Percentiles rank a stretch among this genome's conserved stretches.
Evolutionary conservation across 495 filamentous ascomycete genomes (phyloP).

Genomic region (Xylaria cubensis): DNA sequence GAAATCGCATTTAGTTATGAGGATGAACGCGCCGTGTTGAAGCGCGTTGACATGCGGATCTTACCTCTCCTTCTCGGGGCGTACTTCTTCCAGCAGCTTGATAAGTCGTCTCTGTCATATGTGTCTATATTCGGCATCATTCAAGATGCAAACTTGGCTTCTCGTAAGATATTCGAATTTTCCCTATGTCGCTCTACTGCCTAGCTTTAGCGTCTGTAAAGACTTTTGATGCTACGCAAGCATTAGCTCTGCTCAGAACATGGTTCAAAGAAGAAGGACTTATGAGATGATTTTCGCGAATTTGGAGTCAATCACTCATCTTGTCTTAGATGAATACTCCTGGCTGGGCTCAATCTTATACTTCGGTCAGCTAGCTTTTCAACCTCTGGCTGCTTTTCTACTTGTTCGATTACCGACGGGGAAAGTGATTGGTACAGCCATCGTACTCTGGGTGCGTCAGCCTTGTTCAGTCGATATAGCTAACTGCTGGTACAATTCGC

Average conservation of each 20-base stretch:
- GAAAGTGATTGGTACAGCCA: constrained; percentile 50
- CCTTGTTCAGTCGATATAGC: background rate
- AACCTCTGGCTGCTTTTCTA: constrained; percentile 52
- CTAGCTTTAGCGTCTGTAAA: background rate
- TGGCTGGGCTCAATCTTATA: constrained; percentile 55
- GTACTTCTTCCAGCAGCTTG: constrained; percentile 62
- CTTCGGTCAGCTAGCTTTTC: constrained; percentile 53
- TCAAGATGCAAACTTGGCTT: constrained; percentile 55
- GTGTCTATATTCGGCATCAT: constrained; percentile 63
- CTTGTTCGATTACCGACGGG: constrained; percentile 58
- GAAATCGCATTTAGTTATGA: constrained; percentile 47
- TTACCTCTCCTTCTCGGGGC: constrained; percentile 57
- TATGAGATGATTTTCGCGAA: background rate
- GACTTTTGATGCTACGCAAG: no score
- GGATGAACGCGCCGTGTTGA: constrained; percentile 47
- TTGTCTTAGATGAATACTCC: constrained; percentile 47
- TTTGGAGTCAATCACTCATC: background rate
- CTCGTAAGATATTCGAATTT: constrained; percentile 25
- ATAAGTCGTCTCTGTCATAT: constrained; percentile 59
- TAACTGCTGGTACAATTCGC: background rate
- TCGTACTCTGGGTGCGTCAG: constrained; percentile 45
- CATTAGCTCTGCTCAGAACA: no score
- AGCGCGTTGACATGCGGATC: constrained; percentile 55
- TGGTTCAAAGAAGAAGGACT: background rate
- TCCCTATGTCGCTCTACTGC: background rate